Conservation (phyloP, 495 filamentous ascomycete genomes). For the Aspergillus haitiensis region DNA sequence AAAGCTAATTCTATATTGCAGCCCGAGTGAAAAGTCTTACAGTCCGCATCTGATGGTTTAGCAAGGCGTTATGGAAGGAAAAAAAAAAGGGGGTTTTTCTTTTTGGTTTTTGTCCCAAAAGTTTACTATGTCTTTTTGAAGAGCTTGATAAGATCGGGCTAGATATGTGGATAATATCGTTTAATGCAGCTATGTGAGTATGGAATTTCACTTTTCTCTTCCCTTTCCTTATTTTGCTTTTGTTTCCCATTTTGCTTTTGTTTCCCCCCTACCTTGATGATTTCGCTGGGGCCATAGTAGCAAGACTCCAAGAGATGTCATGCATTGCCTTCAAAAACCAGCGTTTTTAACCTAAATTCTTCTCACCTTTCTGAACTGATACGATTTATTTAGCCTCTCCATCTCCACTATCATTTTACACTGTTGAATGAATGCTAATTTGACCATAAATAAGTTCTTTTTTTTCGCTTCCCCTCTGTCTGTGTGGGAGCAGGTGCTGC, state of each 20-base stretch:
- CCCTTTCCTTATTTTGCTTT: slow-evolving; percentile 1
- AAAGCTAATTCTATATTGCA: slow-evolving; percentile 25
- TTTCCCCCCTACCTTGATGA: slow-evolving; percentile 41
- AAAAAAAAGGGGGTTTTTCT: slow-evolving; percentile 21
- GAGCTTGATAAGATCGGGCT: neutral
- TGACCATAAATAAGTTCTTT: too few species aligned
- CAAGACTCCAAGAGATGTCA: slow-evolving; percentile 42
- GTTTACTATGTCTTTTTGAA: neutral
- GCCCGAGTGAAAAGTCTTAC: slow-evolving; percentile 43
- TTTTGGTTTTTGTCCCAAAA: slow-evolving; percentile 6
- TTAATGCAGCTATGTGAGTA: slow-evolving; percentile 16
- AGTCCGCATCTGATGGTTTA: slow-evolving; percentile 22
- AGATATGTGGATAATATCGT: too few species aligned
- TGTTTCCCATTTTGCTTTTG: slow-evolving; percentile 9
- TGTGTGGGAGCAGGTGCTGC: too few species aligned
- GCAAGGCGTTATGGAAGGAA: slow-evolving; percentile 31
- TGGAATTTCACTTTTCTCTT: neutral
- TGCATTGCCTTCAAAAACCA: slow-evolving; percentile 55
- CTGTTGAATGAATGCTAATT: too few species aligned
- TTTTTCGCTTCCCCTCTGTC: too few species aligned
- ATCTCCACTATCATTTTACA: too few species aligned
- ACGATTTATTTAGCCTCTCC: too few species aligned
- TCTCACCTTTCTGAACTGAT: slow-evolving; percentile 50
- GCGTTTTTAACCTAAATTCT: slow-evolving; percentile 44
- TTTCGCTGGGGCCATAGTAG: slow-evolving; percentile 60